These are phyloP conservation scores for Suhomyces panamericanus DNA, from an alignment of 1,139 yeast genomes.

Conservation along the genomic window DNA sequence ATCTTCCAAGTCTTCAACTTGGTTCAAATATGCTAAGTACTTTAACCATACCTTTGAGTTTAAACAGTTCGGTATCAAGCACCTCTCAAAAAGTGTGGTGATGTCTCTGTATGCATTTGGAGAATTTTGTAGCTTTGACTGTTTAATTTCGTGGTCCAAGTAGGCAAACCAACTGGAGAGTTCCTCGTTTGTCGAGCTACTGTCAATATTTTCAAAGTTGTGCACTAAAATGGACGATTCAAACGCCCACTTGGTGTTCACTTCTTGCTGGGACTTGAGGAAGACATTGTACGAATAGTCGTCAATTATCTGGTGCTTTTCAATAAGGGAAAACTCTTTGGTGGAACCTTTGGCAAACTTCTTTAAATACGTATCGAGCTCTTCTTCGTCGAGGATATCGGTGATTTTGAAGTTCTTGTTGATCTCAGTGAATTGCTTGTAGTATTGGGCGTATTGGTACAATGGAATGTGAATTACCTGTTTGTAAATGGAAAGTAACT, in stretches of 20 bases:
- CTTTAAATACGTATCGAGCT: conserved; percentile 21
- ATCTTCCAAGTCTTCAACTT: conserved; percentile 10
- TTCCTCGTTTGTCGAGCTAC: conserved; percentile 33
- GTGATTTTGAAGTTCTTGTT: conserved; percentile 34
- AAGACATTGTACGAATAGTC: conserved; percentile 45
- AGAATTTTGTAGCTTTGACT: background rate
- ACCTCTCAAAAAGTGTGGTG: conserved; percentile 55
- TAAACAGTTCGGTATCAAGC: conserved; percentile 57
- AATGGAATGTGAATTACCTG: conserved; percentile 55
- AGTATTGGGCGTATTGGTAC: conserved; percentile 70
- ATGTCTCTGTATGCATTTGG: conserved; percentile 11
- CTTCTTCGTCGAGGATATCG: conserved; percentile 31
- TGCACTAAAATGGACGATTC: conserved; percentile 53
- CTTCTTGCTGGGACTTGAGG: conserved; percentile 47
- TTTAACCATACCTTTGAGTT: conserved; percentile 56
- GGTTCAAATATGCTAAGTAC: conserved; percentile 47
- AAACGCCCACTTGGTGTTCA: conserved; percentile 59
- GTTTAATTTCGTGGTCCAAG: conserved; percentile 43
- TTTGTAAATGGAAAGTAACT: conserved; percentile 38
- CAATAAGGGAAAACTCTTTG: conserved; percentile 30
- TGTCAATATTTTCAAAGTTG: conserved; percentile 32
- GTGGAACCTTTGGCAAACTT: conserved; percentile 24
- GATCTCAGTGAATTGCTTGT: conserved; percentile 49
- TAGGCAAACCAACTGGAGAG: conserved; percentile 52
- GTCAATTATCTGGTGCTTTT: conserved; percentile 42